phyloP scores from a whole-genome alignment of 805 yeast species.

The Metschnikowia peoriensis region DNA sequence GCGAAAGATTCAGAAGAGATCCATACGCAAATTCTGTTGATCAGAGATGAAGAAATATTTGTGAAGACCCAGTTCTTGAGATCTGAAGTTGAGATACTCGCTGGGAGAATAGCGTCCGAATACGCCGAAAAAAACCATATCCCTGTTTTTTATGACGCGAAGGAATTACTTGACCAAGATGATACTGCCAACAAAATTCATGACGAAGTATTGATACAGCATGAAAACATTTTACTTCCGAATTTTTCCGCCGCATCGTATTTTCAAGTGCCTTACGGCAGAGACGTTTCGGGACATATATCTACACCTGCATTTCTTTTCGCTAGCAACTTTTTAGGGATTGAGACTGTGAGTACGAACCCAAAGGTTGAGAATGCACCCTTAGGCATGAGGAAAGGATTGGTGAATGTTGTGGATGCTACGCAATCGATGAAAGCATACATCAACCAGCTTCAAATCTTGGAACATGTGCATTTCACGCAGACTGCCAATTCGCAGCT shows the following conservation, averaged over 20 bases:
- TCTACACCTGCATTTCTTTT: conserved; percentile 33
- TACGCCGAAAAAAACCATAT: conserved; percentile 21
- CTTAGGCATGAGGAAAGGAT: conserved; percentile 29
- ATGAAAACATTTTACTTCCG: conserved; percentile 36
- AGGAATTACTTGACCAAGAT: conserved; percentile 18
- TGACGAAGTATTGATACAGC: conserved; percentile 32
- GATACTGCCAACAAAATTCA: conserved; percentile 3
- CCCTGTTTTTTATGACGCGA: conserved; percentile 21
- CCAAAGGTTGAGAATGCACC: conserved; percentile 19
- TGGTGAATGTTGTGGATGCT: conserved; percentile 25
- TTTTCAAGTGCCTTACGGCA: conserved; percentile 36
- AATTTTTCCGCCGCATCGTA: conserved; percentile 34
- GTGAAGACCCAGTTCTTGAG: conserved; percentile 21
- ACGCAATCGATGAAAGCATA: conserved; percentile 25
- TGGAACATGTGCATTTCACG: conserved; percentile 26
- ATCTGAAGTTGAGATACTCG: conserved; percentile 26
- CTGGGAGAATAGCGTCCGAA: conserved; percentile 23
- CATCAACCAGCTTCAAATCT: conserved; percentile 39
- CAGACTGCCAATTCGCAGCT: conserved; percentile 8
- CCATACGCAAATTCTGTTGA: conserved; percentile 1
- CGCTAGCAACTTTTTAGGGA: conserved; percentile 32
- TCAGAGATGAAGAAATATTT: neutral
- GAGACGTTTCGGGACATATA: conserved; percentile 35
- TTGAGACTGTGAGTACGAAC: conserved; percentile 14
- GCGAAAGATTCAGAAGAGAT: conserved; percentile 2